These are phyloP conservation scores for Xylariaceae sp. DNA, from an alignment of 2,329 filamentous ascomycete genomes.

Conservation along the genomic window DNA sequence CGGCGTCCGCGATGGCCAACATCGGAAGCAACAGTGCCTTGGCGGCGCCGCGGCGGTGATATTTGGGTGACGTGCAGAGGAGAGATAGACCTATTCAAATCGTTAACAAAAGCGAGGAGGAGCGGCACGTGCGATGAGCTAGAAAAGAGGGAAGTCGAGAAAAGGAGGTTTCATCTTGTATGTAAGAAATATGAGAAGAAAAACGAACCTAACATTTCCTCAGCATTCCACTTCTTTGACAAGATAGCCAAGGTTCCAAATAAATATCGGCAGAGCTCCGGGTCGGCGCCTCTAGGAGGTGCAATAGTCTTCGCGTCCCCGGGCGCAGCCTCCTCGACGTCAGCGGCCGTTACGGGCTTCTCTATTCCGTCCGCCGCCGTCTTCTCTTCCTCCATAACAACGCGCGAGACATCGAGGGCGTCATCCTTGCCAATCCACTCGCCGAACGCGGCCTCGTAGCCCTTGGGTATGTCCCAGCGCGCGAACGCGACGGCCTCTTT, in stretches of 20 bases:
- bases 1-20: constrained; percentile 45
- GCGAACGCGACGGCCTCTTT: constrained; percentile 40
- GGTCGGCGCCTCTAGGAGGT: constrained; percentile 42
- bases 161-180: neutral
- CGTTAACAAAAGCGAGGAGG: neutral
- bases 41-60: constrained; percentile 46
- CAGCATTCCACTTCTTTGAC: constrained; percentile 41
- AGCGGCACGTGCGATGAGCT: too few relatives aligned
- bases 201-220: constrained; percentile 45
- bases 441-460: constrained; percentile 35
- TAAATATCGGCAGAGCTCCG: constrained; percentile 39
- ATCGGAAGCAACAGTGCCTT: constrained; percentile 45
- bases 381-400: constrained; percentile 10
- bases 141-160: neutral
- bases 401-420: constrained; percentile 24
- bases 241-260: constrained; percentile 39
- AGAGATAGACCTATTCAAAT: constrained; percentile 44
- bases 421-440: constrained; percentile 23
- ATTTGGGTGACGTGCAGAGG: constrained; percentile 44
- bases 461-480: constrained; percentile 46
- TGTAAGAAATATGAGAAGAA: neutral
- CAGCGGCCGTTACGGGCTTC: constrained; percentile 13
- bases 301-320: constrained; percentile 1
- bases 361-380: constrained; percentile 9
- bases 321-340: constrained; percentile 24